Conservation (phyloP, 1,139 yeast genomes). For the Neolecta irregularis region DNA sequence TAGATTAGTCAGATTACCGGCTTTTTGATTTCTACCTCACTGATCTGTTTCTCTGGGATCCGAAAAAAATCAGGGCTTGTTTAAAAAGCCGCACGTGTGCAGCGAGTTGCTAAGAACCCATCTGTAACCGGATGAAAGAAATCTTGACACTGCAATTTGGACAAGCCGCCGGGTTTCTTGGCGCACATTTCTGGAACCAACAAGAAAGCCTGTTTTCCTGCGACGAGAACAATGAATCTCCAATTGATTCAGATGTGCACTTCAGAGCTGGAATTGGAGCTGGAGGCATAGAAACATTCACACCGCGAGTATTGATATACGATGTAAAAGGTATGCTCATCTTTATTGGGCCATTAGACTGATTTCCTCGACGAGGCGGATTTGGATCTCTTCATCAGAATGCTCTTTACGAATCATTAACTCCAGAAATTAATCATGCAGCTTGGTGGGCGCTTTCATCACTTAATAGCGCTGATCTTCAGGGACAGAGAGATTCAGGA, state of each 20-base stretch:
- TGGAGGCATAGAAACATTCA: conserved; percentile 39
- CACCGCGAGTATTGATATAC: conserved; percentile 68
- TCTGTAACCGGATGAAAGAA: conserved; percentile 45
- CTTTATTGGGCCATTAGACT: not conserved
- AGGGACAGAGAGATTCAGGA: too few species aligned
- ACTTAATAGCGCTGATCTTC: too few species aligned
- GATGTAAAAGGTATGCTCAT: conserved; percentile 35
- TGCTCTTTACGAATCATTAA: conserved; percentile 17
- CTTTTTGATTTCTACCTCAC: too few species aligned
- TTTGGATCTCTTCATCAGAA: conserved; percentile 22
- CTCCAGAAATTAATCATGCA: too few species aligned
- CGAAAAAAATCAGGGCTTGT: too few species aligned
- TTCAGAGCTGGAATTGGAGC: conserved; percentile 30
- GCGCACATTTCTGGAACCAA: conserved; percentile 64
- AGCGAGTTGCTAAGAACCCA: too few species aligned
- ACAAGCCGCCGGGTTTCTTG: conserved; percentile 53
- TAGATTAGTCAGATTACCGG: too few species aligned
- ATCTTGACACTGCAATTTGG: conserved; percentile 56
- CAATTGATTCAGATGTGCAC: conserved; percentile 33
- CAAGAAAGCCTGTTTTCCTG: conserved; percentile 60
- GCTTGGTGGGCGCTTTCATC: too few species aligned
- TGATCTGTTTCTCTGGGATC: too few species aligned
- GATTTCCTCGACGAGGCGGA: conserved; percentile 18
- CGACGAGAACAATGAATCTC: conserved; percentile 24
- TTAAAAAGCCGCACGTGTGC: too few species aligned